Conservation (phyloP, 129 eudicot genomes). For the sunflower (Helianthus annuus) region DNA sequence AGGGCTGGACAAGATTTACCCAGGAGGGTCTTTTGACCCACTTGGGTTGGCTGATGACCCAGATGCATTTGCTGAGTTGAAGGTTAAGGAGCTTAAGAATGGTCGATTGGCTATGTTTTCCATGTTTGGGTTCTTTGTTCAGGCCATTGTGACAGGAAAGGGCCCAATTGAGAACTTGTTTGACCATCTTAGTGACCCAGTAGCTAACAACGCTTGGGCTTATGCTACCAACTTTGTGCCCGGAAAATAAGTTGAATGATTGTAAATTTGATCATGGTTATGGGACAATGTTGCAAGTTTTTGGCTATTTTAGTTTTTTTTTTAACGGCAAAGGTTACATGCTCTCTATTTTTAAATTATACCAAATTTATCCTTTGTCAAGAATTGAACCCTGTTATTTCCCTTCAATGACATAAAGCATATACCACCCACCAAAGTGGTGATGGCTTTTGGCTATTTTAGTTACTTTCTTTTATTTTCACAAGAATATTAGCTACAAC, state of each 20-base stretch:
- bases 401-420: too few relatives aligned
- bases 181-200: constrained; percentile 64
- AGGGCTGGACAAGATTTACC: constrained; percentile 60
- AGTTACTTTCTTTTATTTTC: neutral
- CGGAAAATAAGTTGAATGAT: constrained; percentile 47
- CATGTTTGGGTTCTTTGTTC: constrained; percentile 77
- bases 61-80: constrained; percentile 73
- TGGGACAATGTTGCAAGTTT: neutral
- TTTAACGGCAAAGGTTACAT: neutral
- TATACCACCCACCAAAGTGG: too few relatives aligned
- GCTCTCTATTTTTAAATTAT: too few relatives aligned
- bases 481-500: too few relatives aligned
- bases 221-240: constrained; percentile 77
- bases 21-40: constrained; percentile 73
- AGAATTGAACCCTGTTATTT: too few relatives aligned
- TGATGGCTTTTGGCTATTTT: neutral
- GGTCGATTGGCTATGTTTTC: constrained; percentile 76
- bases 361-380: too few relatives aligned
- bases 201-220: constrained; percentile 71
- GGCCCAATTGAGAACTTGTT: constrained; percentile 70
- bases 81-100: constrained; percentile 79
- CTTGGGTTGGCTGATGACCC: constrained; percentile 73
- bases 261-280: constrained; percentile 20
- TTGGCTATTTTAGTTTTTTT: neutral
- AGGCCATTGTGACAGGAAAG: constrained; percentile 76